Percentiles rank a stretch among this genome's conserved stretches.
Evolutionary conservation across 495 filamentous ascomycete species (phyloP).

Genomic region (Penicillium dipodomyicola): DNA sequence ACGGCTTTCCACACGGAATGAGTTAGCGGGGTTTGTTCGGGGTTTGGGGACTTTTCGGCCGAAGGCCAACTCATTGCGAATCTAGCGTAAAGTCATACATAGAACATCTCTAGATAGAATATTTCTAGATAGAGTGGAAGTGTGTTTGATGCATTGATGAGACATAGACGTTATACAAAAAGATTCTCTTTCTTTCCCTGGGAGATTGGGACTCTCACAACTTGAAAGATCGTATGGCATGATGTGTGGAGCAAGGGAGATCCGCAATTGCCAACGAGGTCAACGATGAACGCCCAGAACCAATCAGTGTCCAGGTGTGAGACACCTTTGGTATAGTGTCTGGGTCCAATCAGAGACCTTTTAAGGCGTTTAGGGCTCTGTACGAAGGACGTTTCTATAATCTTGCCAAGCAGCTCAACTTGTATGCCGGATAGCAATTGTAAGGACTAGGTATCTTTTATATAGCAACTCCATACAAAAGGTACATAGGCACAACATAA

Average conservation of each 20-base stretch:
- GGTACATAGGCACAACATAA: too few species aligned
- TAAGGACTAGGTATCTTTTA: too few species aligned
- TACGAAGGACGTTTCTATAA: too few species aligned
- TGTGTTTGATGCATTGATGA: slow-evolving; percentile 14
- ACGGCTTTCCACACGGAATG: slow-evolving; percentile 40
- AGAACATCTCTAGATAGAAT: neutral
- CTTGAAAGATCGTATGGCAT: slow-evolving; percentile 4
- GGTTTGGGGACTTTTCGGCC: neutral
- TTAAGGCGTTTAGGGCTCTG: too few species aligned
- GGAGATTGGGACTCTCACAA: neutral
- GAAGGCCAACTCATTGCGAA: neutral
- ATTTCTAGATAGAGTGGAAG: slow-evolving; percentile 1
- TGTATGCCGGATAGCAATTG: too few species aligned
- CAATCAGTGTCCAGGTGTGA: neutral
- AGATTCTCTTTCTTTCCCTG: neutral
- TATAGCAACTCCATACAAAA: too few species aligned
- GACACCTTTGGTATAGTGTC: too few species aligned
- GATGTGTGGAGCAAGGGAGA: slow-evolving; percentile 1
- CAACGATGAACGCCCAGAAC: neutral
- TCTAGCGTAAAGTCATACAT: too few species aligned
- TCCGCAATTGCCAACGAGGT: neutral
- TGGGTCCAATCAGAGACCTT: too few species aligned
- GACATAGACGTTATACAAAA: neutral
- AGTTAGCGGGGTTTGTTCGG: neutral
- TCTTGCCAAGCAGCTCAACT: too few species aligned